phyloP scores from a whole-genome alignment of 768 basidiomycete genomes.

The Obba rivulosa region DNA sequence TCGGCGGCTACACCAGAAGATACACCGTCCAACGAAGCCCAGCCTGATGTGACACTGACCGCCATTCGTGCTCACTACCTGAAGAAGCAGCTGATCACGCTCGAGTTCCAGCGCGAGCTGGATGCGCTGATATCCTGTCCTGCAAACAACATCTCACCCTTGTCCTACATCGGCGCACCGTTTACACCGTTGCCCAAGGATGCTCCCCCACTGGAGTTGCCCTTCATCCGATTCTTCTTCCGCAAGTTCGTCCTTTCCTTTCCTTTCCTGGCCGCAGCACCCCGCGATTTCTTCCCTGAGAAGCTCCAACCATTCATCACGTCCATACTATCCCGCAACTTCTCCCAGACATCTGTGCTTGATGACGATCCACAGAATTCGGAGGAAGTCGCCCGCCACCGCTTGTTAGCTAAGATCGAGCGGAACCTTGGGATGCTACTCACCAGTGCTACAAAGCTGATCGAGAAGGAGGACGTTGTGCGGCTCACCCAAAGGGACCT shows the following conservation, averaged over 20 bases:
- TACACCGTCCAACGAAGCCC: background rate
- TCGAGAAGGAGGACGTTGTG: constrained; percentile 85
- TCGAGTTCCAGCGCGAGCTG: constrained; percentile 82
- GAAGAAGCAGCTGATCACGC: constrained; percentile 89
- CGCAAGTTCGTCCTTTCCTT: constrained; percentile 92
- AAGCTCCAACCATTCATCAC: constrained; percentile 95
- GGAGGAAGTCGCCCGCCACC: constrained; percentile 57
- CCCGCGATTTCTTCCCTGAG: constrained; percentile 85
- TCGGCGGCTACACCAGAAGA: background rate
- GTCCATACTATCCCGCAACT: constrained; percentile 74
- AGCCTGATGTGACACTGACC: constrained; percentile 43
- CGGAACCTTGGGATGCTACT: constrained; percentile 82
- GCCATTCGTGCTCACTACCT: constrained; percentile 95
- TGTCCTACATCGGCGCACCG: constrained; percentile 86
- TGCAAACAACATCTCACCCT: constrained; percentile 48
- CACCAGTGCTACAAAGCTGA: constrained; percentile 74
- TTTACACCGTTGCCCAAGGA: constrained; percentile 69
- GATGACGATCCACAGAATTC: constrained; percentile 50
- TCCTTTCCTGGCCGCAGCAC: constrained; percentile 88
- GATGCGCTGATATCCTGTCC: constrained; percentile 51
- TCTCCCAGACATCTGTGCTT: constrained; percentile 55
- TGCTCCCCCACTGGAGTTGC: constrained; percentile 62
- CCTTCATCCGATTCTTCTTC: constrained; percentile 86
- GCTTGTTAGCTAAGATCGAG: constrained; percentile 73
- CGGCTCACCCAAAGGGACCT: constrained; percentile 83